phyloP scores from a whole-genome alignment of 2,329 filamentous ascomycete species.

The Zasmidium cellare region DNA sequence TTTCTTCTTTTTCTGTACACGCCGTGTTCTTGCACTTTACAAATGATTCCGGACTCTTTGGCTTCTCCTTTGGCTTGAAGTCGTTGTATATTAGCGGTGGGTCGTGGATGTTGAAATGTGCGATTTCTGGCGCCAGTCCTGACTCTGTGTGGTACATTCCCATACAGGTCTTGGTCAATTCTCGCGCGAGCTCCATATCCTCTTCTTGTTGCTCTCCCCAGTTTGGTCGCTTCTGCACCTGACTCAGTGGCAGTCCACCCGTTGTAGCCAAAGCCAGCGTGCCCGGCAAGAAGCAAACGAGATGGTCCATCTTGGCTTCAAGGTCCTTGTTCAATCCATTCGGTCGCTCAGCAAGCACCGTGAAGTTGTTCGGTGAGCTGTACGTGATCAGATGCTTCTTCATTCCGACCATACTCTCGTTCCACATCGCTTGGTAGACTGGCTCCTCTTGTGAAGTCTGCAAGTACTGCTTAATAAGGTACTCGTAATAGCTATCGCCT shows the following conservation, averaged over 20 bases:
- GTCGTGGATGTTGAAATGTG: conserved; percentile 76
- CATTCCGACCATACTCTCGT: conserved; percentile 78
- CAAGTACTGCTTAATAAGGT: conserved; percentile 96
- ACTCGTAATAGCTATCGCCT: conserved; percentile 98
- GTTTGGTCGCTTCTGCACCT: conserved; percentile 67
- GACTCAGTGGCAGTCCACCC: conserved; percentile 70
- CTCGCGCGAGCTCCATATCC: conserved; percentile 81
- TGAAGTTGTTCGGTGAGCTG: conserved; percentile 74
- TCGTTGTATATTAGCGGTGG: conserved; percentile 64
- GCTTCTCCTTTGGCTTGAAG: conserved; percentile 48
- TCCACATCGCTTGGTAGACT: conserved; percentile 90
- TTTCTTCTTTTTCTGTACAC: conserved; percentile 53
- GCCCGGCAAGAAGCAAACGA: conserved; percentile 96
- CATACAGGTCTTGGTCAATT: conserved; percentile 97
- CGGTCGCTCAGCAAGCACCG: conserved; percentile 86
- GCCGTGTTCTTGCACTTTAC: conserved; percentile 26
- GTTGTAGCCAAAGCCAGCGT: conserved; percentile 90
- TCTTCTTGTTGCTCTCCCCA: conserved; percentile 82
- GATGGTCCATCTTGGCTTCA: conserved; percentile 93
- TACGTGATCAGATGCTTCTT: conserved; percentile 93
- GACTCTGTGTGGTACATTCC: conserved; percentile 95
- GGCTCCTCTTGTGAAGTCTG: conserved; percentile 86
- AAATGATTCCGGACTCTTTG: conserved; percentile 49
- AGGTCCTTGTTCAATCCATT: conserved; percentile 66
- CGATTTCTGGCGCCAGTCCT: conserved; percentile 91